A percentile compares a stretch with the other conserved stretches of the same genome.
Evolutionary conservation across 495 filamentous ascomycete genomes (phyloP).

Genomic region (Hypomontagnella monticulosa): DNA sequence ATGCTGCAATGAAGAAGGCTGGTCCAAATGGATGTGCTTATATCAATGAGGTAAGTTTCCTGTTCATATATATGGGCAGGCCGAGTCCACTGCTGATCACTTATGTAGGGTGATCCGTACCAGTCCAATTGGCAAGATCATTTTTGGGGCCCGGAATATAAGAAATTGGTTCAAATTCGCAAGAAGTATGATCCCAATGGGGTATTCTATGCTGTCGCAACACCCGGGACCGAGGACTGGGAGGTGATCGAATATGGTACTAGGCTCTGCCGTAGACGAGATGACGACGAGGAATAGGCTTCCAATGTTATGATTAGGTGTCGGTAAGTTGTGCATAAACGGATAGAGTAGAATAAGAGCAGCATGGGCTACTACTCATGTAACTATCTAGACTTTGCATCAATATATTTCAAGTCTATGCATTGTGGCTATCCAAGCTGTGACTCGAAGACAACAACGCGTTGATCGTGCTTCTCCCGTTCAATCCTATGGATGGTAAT

Average conservation of each 20-base stretch:
- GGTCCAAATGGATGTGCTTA: conserved; percentile 55
- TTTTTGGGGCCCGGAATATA: conserved; percentile 66
- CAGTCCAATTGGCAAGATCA: conserved; percentile 64
- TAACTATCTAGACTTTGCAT: too few relatives aligned
- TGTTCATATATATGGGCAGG: background rate
- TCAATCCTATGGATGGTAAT: too few relatives aligned
- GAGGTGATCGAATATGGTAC: conserved; percentile 56
- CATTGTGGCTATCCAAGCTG: too few relatives aligned
- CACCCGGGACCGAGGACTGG: conserved; percentile 57
- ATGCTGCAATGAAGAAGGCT: conserved; percentile 56
- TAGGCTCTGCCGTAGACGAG: conserved; percentile 51
- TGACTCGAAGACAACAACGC: too few relatives aligned
- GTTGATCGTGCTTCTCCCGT: too few relatives aligned
- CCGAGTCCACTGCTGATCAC: background rate
- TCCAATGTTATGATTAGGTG: background rate
- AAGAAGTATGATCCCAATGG: conserved; percentile 65
- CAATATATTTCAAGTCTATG: too few relatives aligned
- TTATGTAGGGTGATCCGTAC: conserved; percentile 57
- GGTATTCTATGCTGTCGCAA: conserved; percentile 60
- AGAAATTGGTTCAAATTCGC: conserved; percentile 57
- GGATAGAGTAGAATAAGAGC: background rate
- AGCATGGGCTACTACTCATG: too few relatives aligned
- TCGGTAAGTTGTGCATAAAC: background rate
- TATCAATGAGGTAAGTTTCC: conserved; percentile 52
- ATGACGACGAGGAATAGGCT: conserved; percentile 10